Base-by-base conservation (phyloP, 1,284 basidiomycete species). In the Xerocomus nothofagi region DNA sequence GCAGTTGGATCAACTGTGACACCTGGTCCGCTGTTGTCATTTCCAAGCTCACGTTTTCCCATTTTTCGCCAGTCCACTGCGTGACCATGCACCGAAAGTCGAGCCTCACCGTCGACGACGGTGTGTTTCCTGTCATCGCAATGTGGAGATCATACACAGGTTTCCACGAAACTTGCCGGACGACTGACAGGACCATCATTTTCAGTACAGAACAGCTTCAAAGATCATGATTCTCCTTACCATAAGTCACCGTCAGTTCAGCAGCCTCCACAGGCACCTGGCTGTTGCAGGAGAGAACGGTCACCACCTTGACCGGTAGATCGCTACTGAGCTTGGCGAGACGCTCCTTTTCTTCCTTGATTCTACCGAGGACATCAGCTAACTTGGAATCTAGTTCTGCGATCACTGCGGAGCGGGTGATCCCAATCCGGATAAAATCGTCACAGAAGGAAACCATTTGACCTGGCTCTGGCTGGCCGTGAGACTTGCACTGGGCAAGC, bases 371-470 rank as follows among this genome's bases (percentile, higher is more conserved):
- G 2, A 63, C n/a, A 1, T 57, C 52, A 23, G 21, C 41, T 3
- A 65, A 32, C 39, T 65, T 48, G 15, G 2, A 10, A 12, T 61
- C 61, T 10, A 65, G 49, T 18, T 49, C 63, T 3, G 47, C 33
- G 20, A 63, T 55, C 33, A n/a, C 29, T 15, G 47, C 45, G 15
- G 59, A 57, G 15, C 61, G 52, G 3, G 42, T 23, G 21, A 50
- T 12, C 3, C 62, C 61, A 5, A 61, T 48, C 1, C 53, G 58
- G 14, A 62, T 47, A 18, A 65, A 62, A 3, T 61, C 51, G 26
- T 65, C 61, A 39, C 65, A 63, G 34, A 61, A 54, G 2, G 48
- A 32, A 5, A 54, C 33, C 30, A 63, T 53, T 17, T 57, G 58
- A 20, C 51, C 44, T 30, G 56, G 50, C 21, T 56, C 51, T 1